Base-by-base conservation (phyloP, 192 early-diverging fungal genomes). In the Geosiphon pyriformis region DNA sequence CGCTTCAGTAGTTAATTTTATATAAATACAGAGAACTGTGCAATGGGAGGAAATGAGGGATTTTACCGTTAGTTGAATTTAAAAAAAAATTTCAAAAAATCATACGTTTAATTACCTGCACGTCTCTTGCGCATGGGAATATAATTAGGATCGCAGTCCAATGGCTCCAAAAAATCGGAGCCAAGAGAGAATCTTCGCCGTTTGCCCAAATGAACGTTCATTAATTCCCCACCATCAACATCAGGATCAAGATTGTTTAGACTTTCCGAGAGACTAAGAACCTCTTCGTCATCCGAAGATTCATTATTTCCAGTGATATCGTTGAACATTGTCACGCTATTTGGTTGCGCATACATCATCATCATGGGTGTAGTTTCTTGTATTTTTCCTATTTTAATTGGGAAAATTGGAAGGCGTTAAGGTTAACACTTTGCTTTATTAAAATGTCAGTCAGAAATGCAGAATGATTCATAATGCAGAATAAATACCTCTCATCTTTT, bases 71-170 rank as follows among this genome's bases (percentile, higher is more conserved):
- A 55, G 10, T 26, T 6, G 10, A 29, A 11, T 29, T 8, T 8
- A 55, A 55, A n/a, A 26, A 22, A 22, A 56, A 67, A 4, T 48
- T 10, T 10, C 37, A 42, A 42, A 15, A 42, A 10, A 42, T n/a
- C n/a, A n/a, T n/a, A n/a, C n/a, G n/a, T n/a, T n/a, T 31, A 59
- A 58, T 59, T 64, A 79, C 78, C 74, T 42, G 74, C 72, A 35
- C 69, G 52, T n/a, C 69, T 35, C 33, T 74, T 72, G 33, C 76
- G 59, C 23, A 58, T 32, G 11, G 87, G 87, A 34, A 84, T 75
- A 73, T 88, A 88, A 12, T 73, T 81, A 51, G 86, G 83, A 68
- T 88, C 88, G 20, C 80, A 73, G 46, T 86, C 87, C 35, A 86
- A 62, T 29, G 72, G 61, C 47, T 72, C 65, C 57, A 72, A 59